Base-by-base conservation (phyloP, 2,329 filamentous ascomycete species). In the Triangularia verruculosa region DNA sequence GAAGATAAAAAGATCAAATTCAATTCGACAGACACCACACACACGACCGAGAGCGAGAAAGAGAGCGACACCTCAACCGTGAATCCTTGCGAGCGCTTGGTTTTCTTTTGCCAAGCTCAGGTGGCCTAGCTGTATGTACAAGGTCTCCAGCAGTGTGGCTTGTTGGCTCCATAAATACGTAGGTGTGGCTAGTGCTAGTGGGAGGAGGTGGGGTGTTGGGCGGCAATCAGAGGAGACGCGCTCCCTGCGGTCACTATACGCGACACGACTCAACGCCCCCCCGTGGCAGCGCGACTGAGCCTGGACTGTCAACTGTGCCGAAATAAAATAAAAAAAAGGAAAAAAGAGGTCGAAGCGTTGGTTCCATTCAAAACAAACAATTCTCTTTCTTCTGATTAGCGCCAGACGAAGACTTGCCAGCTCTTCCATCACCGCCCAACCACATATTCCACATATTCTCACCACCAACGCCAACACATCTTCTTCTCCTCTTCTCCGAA, bases 211-310 rank as follows among this genome's bases (percentile, higher is more conserved):
- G 39, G 55, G 15, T n/a, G 28, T 57, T 30, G 24, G 62, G 62
- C 62, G 59, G 52, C 28, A 56, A 12, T 34, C 9, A n/a, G n/a
- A 47, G 17, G 39, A 22, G 56, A 67, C 65, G 65, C 65, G 66
- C 58, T 61, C 56, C 27, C 52, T 62, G 65, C 62, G 55, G 6
- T 59, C 67, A 68, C 65, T 68, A 65, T 66, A 68, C 65, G 67
- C 65, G 65, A 67, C 66, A 62, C 15, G 39, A 64, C 25, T 25
- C 60, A 58, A 24, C 32, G 61, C 62, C 62, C 62, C 58, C 32
- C 58, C 34, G 25, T 58, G 6, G 51, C 51, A 47, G 51, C 51
- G 51, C 51, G 51, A 53, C 51, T 17, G 51, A 27, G 51, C 32
- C 32, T 34, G 34, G 6, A 13, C n/a, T 5, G 27, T 5, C 27